Evolutionary conservation across 1,284 basidiomycete species (phyloP), one percentile per base, ranked within the genome.

Genomic region (Heimioporus retisporus): DNA sequence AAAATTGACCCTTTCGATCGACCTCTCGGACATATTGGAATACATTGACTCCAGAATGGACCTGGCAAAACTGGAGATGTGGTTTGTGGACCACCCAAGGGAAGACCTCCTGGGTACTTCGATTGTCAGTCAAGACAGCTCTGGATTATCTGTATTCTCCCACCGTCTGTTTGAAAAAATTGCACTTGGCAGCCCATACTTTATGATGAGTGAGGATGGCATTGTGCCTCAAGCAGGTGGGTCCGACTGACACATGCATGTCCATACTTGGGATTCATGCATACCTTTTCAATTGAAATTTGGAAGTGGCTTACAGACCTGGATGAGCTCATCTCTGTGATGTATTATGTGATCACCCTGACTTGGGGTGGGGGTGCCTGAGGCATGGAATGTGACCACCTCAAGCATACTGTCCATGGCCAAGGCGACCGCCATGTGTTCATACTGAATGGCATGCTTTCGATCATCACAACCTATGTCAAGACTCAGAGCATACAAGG

Each of bases 351-450:
- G 0, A 23, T 67, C 0, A 67, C 65, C 2, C 4, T 60, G 0
- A 68, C 50, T 0, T 68, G 65, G 53, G 66, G 60, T 15, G 66
- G 66, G 1, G 67, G 59, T 18, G 67, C 67, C 6, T 2, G 66
- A 8, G 67, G 66, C 1, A 68, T 46, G 0, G 57, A 68, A 6
- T 68, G 62, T 4, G 53, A 68, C 6, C 66, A 68, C 4, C 35
- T 68, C 2, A 53, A 54, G 6, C 67, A 68, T n/a, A 68, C 66
- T 0, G 28, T 68, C 1, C 56, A 59, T 13, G 60, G 66, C 0
- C 4, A 6, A 1, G 67, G 66, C 0, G 59, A 68, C 0, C 42
- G 23, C 0, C 67, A 68, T 19, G 25, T 68, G 0, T 68, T 59
- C 19, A 23, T 68, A 23, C 62, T 68, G 4, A 68, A 68, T 2